Percentiles rank a stretch among this genome's conserved stretches.
Evolutionary conservation across 148 eudicot species (phyloP).

Genomic region (Camellia sinensis): DNA sequence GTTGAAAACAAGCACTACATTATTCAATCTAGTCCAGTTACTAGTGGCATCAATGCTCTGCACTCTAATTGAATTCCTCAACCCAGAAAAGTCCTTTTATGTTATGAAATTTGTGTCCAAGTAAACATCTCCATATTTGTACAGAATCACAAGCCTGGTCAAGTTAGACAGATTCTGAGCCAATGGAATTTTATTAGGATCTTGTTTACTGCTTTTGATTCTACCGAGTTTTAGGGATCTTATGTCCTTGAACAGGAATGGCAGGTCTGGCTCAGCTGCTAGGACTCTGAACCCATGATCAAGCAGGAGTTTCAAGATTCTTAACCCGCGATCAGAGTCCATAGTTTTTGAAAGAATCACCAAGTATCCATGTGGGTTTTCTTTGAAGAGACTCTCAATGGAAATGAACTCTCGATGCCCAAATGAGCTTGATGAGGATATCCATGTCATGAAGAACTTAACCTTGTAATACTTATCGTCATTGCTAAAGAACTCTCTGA

Average conservation of each 20-base stretch:
- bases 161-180: slow-evolving; percentile 70
- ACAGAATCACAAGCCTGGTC: slow-evolving; percentile 50
- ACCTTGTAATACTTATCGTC: slow-evolving; percentile 23
- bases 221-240: slow-evolving; percentile 24
- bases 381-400: slow-evolving; percentile 50
- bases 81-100: slow-evolving; percentile 39
- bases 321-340: slow-evolving; percentile 44
- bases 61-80: slow-evolving; percentile 61
- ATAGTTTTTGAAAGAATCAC: slow-evolving; percentile 49
- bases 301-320: neutral
- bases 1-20: slow-evolving; percentile 65
- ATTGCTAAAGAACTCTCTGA: slow-evolving; percentile 22
- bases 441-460: slow-evolving; percentile 67
- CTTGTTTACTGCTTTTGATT: slow-evolving; percentile 38
- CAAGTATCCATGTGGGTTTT: slow-evolving; percentile 37
- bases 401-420: slow-evolving; percentile 43
- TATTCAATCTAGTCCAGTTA: slow-evolving; percentile 55
- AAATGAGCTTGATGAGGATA: slow-evolving; percentile 40
- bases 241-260: slow-evolving; percentile 37
- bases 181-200: slow-evolving; percentile 56
- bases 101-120: slow-evolving; percentile 60
- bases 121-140: slow-evolving; percentile 71
- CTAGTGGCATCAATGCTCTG: slow-evolving; percentile 34
- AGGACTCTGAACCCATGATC: slow-evolving; percentile 33
- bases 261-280: slow-evolving; percentile 40